Conservation (phyloP, 1,284 basidiomycete genomes). For the Ceratobasidium sp. region DNA sequence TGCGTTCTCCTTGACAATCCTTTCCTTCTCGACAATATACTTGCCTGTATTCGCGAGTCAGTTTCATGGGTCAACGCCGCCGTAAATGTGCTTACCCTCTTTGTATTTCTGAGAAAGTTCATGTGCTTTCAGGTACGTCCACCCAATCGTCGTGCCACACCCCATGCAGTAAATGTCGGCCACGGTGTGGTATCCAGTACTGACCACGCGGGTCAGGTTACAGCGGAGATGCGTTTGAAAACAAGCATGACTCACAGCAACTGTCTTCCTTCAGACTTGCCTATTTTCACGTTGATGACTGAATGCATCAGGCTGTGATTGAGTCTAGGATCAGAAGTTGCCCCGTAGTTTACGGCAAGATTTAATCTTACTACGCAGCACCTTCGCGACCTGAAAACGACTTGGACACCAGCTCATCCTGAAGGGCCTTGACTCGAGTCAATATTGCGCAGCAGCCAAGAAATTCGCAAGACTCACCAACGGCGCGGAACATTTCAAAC, state of each 20-base stretch:
- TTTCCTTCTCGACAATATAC: conserved; percentile 85
- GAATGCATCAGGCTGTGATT: conserved; percentile 76
- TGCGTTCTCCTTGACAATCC: conserved; percentile 81
- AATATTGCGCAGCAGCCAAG: background rate
- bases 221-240: background rate
- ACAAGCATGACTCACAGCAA: conserved; percentile 66
- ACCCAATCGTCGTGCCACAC: conserved; percentile 82
- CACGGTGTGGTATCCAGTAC: conserved; percentile 86
- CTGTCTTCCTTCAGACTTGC: conserved; percentile 79
- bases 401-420: conserved; percentile 89
- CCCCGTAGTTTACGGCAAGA: background rate
- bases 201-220: conserved; percentile 53
- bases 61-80: background rate
- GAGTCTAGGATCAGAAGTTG: background rate
- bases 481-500: conserved; percentile 35
- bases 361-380: conserved; percentile 75
- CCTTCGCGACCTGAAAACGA: conserved; percentile 87
- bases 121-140: conserved; percentile 86
- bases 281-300: conserved; percentile 79
- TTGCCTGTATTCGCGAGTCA: conserved; percentile 66
- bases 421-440: conserved; percentile 68
- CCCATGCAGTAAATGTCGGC: conserved; percentile 83
- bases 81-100: conserved; percentile 69
- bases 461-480: conserved; percentile 1
- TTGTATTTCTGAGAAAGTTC: conserved; percentile 88